Conservation (phyloP, 345 rosid genomes). For the Eucalyptus marginata region DNA sequence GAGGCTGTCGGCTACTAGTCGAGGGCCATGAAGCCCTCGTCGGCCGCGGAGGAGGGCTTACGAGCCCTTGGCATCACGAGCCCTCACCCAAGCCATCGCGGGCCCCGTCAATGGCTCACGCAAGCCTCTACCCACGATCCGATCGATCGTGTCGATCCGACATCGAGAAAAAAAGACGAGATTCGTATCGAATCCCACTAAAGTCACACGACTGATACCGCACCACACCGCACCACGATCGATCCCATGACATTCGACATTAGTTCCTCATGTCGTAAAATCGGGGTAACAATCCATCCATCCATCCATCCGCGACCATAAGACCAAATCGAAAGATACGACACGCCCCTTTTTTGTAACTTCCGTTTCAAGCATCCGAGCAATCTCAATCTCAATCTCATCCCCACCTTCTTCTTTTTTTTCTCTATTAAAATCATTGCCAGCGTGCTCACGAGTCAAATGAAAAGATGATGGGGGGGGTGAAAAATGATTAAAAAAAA, state of each 20-base stretch:
- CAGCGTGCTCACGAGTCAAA: background rate
- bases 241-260: background rate
- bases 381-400: background rate
- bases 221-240: background rate
- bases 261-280: background rate
- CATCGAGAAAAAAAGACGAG: background rate
- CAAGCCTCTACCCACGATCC: background rate
- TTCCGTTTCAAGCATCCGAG: background rate
- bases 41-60: rapidly evolving
- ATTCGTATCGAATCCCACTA: background rate
- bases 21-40: too few relatives aligned
- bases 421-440: background rate
- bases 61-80: too few relatives aligned
- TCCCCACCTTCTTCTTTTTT: background rate
- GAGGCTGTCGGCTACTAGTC: too few relatives aligned
- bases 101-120: too few relatives aligned
- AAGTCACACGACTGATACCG: rapidly evolving
- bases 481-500: too few relatives aligned
- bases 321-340: background rate
- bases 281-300: background rate
- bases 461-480: background rate
- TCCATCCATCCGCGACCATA: background rate
- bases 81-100: too few relatives aligned
- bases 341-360: background rate
- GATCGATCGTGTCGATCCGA: background rate